Evolutionary conservation across 2,329 filamentous ascomycete species (phyloP).

Genomic region (Teratosphaeria zuluensis): DNA sequence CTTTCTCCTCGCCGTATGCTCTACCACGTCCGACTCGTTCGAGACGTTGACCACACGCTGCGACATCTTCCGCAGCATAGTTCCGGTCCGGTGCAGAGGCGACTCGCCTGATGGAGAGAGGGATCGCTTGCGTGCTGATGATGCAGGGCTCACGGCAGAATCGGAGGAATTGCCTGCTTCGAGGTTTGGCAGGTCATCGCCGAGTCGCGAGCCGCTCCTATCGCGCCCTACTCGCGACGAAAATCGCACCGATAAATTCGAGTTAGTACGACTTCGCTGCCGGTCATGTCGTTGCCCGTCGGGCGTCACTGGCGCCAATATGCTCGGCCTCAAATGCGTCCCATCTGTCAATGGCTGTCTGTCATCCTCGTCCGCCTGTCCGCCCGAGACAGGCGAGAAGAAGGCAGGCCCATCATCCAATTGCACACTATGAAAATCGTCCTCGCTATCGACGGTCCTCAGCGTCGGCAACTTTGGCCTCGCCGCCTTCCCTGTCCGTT

Average conservation of each 20-base stretch:
- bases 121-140: conserved; percentile 28
- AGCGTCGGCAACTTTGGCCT: conserved; percentile 21
- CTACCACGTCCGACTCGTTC: conserved; percentile 77
- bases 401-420: conserved; percentile 47
- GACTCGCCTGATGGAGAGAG: conserved; percentile 38
- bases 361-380: conserved; percentile 42
- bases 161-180: not conserved
- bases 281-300: conserved; percentile 39
- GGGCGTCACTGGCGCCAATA: conserved; percentile 34
- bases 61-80: conserved; percentile 63
- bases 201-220: conserved; percentile 38
- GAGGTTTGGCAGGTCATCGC: conserved; percentile 35
- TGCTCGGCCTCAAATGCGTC: conserved; percentile 47
- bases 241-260: conserved; percentile 42
- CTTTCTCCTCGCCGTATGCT: conserved; percentile 58
- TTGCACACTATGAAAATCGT: conserved; percentile 31
- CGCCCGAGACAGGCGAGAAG: conserved; percentile 33
- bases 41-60: conserved; percentile 96
- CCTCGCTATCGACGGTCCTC: conserved; percentile 15
- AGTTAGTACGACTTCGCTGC: conserved; percentile 23
- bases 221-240: conserved; percentile 27
- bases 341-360: conserved; percentile 51
- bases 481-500: conserved; percentile 9
- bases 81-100: conserved; percentile 40
- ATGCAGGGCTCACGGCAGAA: not conserved